Evolutionary conservation across 306 rosid species (phyloP).

Genomic region (Vigna nakashimae): DNA sequence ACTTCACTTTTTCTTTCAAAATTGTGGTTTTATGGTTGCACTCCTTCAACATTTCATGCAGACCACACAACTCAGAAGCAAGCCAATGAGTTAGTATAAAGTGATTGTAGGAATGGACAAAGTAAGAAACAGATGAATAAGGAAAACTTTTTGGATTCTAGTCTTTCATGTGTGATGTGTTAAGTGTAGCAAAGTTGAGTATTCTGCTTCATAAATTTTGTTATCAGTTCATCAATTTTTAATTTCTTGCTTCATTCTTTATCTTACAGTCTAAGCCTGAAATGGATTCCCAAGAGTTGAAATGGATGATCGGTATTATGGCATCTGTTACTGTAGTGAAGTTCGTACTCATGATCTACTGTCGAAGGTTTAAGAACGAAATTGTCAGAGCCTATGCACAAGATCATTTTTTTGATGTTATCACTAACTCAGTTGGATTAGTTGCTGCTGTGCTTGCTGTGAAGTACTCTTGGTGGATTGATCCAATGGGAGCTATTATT

Average conservation of each 20-base stretch:
- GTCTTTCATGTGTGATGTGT: no score
- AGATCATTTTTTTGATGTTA: slow-evolving; percentile 67
- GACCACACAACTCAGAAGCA: no score
- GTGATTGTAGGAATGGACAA: no score
- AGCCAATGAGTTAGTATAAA: no score
- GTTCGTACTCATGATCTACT: slow-evolving; percentile 66
- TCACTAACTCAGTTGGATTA: slow-evolving; percentile 71
- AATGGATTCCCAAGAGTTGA: slow-evolving; percentile 40
- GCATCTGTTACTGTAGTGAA: slow-evolving; percentile 62
- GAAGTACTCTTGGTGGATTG: slow-evolving; percentile 63
- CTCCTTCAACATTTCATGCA: no score
- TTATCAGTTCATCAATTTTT: neutral
- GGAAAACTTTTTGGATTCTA: neutral
- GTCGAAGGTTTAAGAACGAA: slow-evolving; percentile 35
- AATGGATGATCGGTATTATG: slow-evolving; percentile 69
- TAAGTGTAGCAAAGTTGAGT: no score
- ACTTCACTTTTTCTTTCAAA: neutral
- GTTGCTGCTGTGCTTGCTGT: slow-evolving; percentile 66
- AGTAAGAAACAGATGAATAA: no score
- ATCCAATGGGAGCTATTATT: slow-evolving; percentile 72
- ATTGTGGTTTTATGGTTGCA: no score
- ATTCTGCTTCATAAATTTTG: slow-evolving; percentile 22
- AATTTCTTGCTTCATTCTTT: neutral
- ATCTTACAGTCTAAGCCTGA: slow-evolving; percentile 41
- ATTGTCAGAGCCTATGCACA: slow-evolving; percentile 69